A percentile compares a stretch with the other conserved stretches of the same genome.
Evolutionary conservation across 1,284 basidiomycete species (phyloP).

Genomic region (Sporisorium reilianum): DNA sequence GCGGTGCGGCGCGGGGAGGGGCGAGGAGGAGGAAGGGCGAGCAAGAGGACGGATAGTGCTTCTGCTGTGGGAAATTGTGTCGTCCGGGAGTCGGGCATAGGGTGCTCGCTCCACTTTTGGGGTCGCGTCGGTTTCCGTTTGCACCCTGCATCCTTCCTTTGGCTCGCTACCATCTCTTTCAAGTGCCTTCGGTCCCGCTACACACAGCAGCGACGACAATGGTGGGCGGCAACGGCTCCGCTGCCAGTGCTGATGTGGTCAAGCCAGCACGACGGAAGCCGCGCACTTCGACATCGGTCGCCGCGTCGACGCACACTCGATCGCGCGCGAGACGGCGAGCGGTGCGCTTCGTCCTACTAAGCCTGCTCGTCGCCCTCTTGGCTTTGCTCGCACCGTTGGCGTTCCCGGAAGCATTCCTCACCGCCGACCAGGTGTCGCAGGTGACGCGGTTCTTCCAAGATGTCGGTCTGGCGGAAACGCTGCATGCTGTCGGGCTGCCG

Average conservation of each 20-base stretch:
- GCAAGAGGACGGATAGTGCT: background rate
- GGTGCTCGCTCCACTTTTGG: background rate
- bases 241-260: background rate
- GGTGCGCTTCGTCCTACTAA: conserved; percentile 13
- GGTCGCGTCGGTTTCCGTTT: background rate
- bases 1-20: background rate
- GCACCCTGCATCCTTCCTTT: conserved; percentile 6
- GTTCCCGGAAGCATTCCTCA: conserved; percentile 42
- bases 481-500: background rate
- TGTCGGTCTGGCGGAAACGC: conserved; percentile 8
- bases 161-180: too few relatives aligned
- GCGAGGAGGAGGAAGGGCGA: background rate
- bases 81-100: conserved; percentile 1
- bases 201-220: background rate
- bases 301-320: background rate
- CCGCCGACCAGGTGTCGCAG: conserved; percentile 21
- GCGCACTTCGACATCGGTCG: background rate
- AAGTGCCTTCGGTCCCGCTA: too few relatives aligned
- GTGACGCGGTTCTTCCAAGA: conserved; percentile 47
- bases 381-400: conserved; percentile 15
- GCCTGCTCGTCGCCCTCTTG: conserved; percentile 2
- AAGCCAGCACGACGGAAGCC: background rate
- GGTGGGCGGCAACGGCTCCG: background rate
- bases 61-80: background rate
- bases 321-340: conserved; percentile 3